Evolutionary conservation across 495 filamentous ascomycete species (phyloP).

Genomic region (Neurospora sp.): DNA sequence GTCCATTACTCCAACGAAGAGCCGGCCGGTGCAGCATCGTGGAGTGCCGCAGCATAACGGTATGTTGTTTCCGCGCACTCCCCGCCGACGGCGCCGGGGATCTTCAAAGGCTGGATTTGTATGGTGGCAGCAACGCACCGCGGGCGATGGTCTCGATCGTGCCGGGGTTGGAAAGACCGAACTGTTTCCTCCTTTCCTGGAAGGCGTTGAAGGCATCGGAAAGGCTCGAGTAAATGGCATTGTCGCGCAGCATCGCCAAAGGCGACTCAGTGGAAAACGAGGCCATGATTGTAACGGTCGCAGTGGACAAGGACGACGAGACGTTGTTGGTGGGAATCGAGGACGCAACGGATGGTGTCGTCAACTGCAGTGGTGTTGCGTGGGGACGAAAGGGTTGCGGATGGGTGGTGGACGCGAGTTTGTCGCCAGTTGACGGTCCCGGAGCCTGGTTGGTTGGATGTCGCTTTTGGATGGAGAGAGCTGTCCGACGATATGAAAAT

Average conservation of each 20-base stretch:
- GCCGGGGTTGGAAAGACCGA: slow-evolving; percentile 87
- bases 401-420: neutral
- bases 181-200: slow-evolving; percentile 69
- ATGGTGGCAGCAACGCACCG: slow-evolving; percentile 15
- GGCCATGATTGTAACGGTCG: slow-evolving; percentile 28
- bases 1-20: neutral
- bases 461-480: neutral
- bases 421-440: neutral
- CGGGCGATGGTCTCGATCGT: slow-evolving; percentile 82
- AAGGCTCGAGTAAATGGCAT: slow-evolving; percentile 57
- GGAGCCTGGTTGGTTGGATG: neutral
- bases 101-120: neutral
- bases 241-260: slow-evolving; percentile 59
- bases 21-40: neutral
- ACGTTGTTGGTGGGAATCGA: neutral
- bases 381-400: neutral
- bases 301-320: slow-evolving; percentile 4
- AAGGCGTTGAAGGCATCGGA: slow-evolving; percentile 75
- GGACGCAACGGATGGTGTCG: neutral
- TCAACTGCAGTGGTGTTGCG: neutral
- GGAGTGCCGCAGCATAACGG: neutral
- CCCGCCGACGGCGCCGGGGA: neutral
- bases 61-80: neutral
- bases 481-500: neutral
- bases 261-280: slow-evolving; percentile 42